A percentile compares a stretch with the other conserved stretches of the same genome.
These are phyloP conservation scores for Orbilia quercus DNA, from an alignment of 2,329 filamentous ascomycete species.

Conservation along the genomic window DNA sequence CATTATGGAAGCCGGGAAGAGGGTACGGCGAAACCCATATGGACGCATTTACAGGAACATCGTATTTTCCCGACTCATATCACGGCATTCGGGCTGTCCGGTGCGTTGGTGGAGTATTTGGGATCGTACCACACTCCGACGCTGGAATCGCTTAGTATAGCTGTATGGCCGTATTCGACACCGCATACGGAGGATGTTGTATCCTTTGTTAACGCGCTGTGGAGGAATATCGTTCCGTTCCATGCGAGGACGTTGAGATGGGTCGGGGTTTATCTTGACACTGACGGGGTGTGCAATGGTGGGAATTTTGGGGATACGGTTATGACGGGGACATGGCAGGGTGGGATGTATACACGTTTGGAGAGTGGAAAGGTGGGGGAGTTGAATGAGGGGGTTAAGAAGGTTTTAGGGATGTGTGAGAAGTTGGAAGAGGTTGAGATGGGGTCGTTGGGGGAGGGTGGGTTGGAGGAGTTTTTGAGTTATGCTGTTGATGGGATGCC, in stretches of 20 bases:
- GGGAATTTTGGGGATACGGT: neutral
- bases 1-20: too few species aligned
- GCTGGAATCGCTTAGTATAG: slow-evolving; percentile 5
- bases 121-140: slow-evolving; percentile 6
- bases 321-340: neutral
- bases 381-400: slow-evolving; percentile 3
- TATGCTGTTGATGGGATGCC: neutral
- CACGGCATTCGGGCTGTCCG: slow-evolving; percentile 9
- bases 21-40: neutral
- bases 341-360: neutral
- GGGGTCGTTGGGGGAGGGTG: slow-evolving; percentile 6
- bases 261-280: slow-evolving; percentile 13
- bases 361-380: neutral
- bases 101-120: neutral
- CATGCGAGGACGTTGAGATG: neutral
- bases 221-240: slow-evolving; percentile 1
- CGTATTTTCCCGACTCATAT: slow-evolving; percentile 11
- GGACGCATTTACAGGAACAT: slow-evolving; percentile 13
- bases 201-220: slow-evolving; percentile 1
- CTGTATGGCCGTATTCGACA: slow-evolving; percentile 15
- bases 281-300: neutral
- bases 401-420: neutral
- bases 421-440: slow-evolving; percentile 8
- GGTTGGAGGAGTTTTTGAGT: slow-evolving; percentile 8
- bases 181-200: neutral